Evolutionary conservation across 768 basidiomycete genomes (phyloP).

Genomic region (Suillus brevipes): DNA sequence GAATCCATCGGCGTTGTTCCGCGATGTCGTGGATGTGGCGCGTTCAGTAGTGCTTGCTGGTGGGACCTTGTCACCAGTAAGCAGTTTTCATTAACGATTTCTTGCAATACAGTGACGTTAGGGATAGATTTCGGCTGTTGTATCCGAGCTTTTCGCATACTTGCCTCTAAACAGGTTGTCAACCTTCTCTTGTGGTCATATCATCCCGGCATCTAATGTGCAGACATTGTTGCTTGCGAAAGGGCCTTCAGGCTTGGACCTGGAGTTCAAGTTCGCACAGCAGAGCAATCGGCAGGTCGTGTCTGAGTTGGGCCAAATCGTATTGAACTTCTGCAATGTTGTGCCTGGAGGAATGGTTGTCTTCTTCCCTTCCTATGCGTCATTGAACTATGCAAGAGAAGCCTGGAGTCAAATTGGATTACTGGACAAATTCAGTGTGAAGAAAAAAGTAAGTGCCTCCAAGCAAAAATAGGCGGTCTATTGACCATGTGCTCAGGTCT

Average conservation of each 20-base stretch:
- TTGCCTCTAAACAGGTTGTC: slow-evolving; percentile 62
- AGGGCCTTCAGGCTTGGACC: slow-evolving; percentile 69
- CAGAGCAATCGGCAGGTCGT: slow-evolving; percentile 68
- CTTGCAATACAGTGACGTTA: slow-evolving; percentile 5
- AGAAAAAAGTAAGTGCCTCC: slow-evolving; percentile 64
- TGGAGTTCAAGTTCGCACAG: slow-evolving; percentile 82
- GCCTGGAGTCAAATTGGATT: slow-evolving; percentile 66
- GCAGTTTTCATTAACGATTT: slow-evolving; percentile 17
- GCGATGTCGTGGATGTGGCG: slow-evolving; percentile 79
- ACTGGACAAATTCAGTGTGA: slow-evolving; percentile 58
- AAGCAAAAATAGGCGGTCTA: neutral
- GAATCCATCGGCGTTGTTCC: slow-evolving; percentile 86
- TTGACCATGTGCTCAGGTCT: slow-evolving; percentile 54
- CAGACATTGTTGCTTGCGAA: slow-evolving; percentile 70
- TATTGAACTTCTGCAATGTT: slow-evolving; percentile 77
- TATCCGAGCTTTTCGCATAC: slow-evolving; percentile 74
- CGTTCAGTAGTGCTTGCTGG: slow-evolving; percentile 89
- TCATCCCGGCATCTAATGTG: slow-evolving; percentile 81
- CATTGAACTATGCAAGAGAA: slow-evolving; percentile 64
- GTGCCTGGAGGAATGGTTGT: slow-evolving; percentile 89
- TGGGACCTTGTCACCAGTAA: slow-evolving; percentile 97
- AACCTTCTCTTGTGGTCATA: slow-evolving; percentile 89
- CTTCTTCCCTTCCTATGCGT: slow-evolving; percentile 91
- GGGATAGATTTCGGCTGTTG: slow-evolving; percentile 80
- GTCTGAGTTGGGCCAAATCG: slow-evolving; percentile 77